A percentile compares a stretch with the other conserved stretches of the same genome.
phyloP scores from a whole-genome alignment of 2,329 filamentous ascomycete genomes.

The Gnomoniopsis sp. region DNA sequence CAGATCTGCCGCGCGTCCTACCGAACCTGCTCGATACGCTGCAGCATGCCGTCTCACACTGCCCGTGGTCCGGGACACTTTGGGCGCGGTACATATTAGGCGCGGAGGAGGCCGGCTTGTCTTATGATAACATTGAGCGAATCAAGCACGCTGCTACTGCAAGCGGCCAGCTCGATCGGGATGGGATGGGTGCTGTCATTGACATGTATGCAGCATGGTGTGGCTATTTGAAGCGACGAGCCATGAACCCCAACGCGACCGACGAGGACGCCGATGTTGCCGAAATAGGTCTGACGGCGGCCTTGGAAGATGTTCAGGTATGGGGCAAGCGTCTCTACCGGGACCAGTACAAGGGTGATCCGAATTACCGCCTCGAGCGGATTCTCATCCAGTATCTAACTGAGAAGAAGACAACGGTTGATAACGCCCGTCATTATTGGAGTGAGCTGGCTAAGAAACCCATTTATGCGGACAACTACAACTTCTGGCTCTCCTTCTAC shows the following conservation, averaged over 20 bases:
- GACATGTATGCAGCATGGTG: constrained; percentile 95
- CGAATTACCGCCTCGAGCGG: constrained; percentile 81
- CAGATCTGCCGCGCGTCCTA: constrained; percentile 33
- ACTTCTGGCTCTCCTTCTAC: constrained; percentile 94
- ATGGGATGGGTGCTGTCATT: constrained; percentile 82
- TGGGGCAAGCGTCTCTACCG: constrained; percentile 75
- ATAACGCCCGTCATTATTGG: constrained; percentile 76
- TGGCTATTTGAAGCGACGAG: constrained; percentile 82
- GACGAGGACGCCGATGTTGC: constrained; percentile 87
- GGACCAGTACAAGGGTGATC: constrained; percentile 76
- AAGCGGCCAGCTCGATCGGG: constrained; percentile 77
- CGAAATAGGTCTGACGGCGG: constrained; percentile 82
- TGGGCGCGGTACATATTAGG: constrained; percentile 89
- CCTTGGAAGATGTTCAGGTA: constrained; percentile 79
- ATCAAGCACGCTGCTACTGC: constrained; percentile 93
- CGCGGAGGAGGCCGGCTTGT: constrained; percentile 72
- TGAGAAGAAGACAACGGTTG: constrained; percentile 73
- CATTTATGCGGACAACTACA: constrained; percentile 71
- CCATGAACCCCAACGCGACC: constrained; percentile 68
- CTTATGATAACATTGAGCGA: constrained; percentile 77
- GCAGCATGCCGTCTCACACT: constrained; percentile 81
- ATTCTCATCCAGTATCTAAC: constrained; percentile 91
- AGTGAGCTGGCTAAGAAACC: constrained; percentile 62
- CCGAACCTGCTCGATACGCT: constrained; percentile 65
- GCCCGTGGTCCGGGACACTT: constrained; percentile 85